A percentile compares a stretch with the other conserved stretches of the same genome.
These are phyloP conservation scores for Neurospora hispaniola DNA, from an alignment of 495 filamentous ascomycete species.

Conservation along the genomic window DNA sequence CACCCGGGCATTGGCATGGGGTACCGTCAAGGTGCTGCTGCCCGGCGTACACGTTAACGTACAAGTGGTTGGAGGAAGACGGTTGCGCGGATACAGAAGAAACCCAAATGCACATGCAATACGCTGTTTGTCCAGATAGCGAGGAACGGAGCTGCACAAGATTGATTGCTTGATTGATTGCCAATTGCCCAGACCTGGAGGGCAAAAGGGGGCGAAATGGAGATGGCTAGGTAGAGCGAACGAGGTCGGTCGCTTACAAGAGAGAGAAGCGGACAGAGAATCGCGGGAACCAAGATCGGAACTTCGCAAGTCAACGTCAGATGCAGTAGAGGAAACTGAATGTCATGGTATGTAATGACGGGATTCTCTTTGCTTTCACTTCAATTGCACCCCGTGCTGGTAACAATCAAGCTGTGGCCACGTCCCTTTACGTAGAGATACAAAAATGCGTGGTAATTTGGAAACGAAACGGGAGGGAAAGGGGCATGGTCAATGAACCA, in stretches of 20 bases:
- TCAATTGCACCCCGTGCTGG: not conserved
- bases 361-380: not conserved
- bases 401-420: not conserved
- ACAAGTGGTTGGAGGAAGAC: not conserved
- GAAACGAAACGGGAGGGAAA: not conserved
- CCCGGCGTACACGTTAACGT: not conserved
- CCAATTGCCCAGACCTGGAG: not conserved
- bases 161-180: conserved; percentile 1
- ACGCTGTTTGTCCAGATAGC: not conserved
- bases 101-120: not conserved
- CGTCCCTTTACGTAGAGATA: not conserved
- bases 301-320: not conserved
- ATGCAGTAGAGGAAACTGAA: not conserved
- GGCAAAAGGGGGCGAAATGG: not conserved
- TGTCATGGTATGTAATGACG: not conserved
- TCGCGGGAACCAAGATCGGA: not conserved
- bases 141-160: not conserved
- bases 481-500: not conserved
- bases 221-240: not conserved
- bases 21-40: not conserved
- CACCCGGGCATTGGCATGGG: not conserved
- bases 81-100: not conserved
- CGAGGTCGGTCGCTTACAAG: not conserved
- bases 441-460: not conserved
- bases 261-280: not conserved